phyloP scores from a whole-genome alignment of 2,329 filamentous ascomycete genomes.

The Aureobasidium sp. region DNA sequence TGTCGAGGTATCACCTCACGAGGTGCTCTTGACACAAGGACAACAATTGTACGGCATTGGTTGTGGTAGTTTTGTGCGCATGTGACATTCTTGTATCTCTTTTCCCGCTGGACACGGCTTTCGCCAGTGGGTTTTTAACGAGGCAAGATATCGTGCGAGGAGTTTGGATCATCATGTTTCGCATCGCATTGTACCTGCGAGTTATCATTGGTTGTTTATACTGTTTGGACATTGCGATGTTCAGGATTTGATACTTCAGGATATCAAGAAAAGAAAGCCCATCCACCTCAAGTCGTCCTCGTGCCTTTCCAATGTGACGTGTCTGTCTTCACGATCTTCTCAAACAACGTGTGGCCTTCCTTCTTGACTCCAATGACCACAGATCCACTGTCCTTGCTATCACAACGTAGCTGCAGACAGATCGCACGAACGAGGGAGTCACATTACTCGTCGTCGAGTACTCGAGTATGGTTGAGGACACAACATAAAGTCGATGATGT shows the following conservation, averaged over 20 bases:
- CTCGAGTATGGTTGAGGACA: not conserved
- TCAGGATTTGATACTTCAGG: not conserved
- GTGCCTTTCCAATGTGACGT: not conserved
- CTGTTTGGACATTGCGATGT: not conserved
- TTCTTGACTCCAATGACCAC: not conserved
- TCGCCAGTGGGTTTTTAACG: slow-evolving; percentile 1
- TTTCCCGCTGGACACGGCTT: not conserved
- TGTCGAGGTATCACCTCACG: not conserved
- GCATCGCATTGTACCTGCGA: not conserved
- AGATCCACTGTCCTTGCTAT: not conserved
- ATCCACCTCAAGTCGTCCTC: not conserved
- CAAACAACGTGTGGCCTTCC: not conserved
- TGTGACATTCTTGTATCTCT: slow-evolving; percentile 2
- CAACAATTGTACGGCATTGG: not conserved
- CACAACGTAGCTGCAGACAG: not conserved
- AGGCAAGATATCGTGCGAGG: not conserved
- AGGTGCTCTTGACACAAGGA: not conserved
- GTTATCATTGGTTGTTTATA: not conserved
- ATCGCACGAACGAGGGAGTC: not conserved
- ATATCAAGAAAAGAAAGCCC: not conserved
- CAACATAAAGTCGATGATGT: not conserved
- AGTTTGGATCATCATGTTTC: not conserved
- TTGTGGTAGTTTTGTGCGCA: not conserved
- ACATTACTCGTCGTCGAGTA: not conserved
- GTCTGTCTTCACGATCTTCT: not conserved